Percentiles rank a stretch among this genome's conserved stretches.
phyloP scores from a whole-genome alignment of 2,329 filamentous ascomycete genomes.

The Hypoxylon sp. region DNA sequence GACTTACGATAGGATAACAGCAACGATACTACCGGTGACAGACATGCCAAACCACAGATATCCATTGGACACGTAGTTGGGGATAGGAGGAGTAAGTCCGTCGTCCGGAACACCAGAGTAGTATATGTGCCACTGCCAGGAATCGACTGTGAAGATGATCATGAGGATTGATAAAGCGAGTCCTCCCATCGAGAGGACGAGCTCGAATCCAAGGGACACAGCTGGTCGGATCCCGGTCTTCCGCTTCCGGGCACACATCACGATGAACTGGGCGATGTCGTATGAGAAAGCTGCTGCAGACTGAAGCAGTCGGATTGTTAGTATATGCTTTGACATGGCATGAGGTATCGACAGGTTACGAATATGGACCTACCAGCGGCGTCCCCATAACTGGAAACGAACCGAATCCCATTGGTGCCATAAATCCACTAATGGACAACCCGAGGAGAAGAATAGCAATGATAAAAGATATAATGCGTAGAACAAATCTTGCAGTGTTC shows the following conservation, averaged over 20 bases:
- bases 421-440: constrained; percentile 8
- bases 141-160: constrained; percentile 1
- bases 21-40: constrained; percentile 4
- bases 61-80: constrained; percentile 10
- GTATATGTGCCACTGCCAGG: constrained; percentile 2
- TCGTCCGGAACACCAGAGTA: background rate
- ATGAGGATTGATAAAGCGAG: constrained; percentile 12
- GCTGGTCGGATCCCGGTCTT: constrained; percentile 18
- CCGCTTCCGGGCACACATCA: constrained; percentile 10
- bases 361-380: constrained; percentile 14
- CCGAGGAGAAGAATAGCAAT: constrained; percentile 13
- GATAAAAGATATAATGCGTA: constrained; percentile 22
- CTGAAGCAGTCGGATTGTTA: background rate
- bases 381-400: constrained; percentile 10
- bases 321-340: background rate
- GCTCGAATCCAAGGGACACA: constrained; percentile 30
- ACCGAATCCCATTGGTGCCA: constrained; percentile 11
- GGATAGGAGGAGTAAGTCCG: background rate
- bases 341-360: background rate
- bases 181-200: constrained; percentile 15
- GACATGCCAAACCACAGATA: constrained; percentile 18
- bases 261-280: constrained; percentile 24
- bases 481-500: constrained; percentile 15
- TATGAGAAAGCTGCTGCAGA: background rate
- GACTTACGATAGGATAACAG: constrained; percentile 23